phyloP scores from a whole-genome alignment of 163 green algal genomes.

The Scenedesmus sp. region DNA sequence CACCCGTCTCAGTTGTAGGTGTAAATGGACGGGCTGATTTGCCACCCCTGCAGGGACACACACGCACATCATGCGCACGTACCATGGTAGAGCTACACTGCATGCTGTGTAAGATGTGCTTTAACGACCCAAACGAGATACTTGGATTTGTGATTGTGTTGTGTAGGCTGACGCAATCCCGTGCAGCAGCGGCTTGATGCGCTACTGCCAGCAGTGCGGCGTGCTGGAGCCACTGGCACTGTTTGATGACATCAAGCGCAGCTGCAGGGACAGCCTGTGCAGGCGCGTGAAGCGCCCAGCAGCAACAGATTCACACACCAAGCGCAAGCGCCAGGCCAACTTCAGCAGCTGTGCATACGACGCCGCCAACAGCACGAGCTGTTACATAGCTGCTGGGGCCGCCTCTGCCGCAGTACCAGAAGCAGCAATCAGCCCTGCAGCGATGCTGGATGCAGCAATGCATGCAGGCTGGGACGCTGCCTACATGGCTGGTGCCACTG shows the following conservation, averaged over 20 bases:
- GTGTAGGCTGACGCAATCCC: not conserved
- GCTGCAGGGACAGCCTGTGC: not conserved
- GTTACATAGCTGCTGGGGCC: not conserved
- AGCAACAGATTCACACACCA: not conserved
- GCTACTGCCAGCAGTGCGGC: slow-evolving; percentile 2
- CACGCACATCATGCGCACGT: not conserved
- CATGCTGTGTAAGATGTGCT: not conserved
- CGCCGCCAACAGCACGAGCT: not conserved
- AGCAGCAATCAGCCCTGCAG: too few species aligned
- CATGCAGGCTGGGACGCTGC: not conserved
- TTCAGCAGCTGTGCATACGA: not conserved
- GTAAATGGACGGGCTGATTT: too few species aligned
- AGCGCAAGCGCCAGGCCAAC: not conserved
- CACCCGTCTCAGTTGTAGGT: too few species aligned
- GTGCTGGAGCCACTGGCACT: not conserved
- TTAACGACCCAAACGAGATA: not conserved
- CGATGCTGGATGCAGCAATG: not conserved
- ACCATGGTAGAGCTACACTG: not conserved
- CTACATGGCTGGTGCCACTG: too few species aligned
- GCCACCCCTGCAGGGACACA: too few species aligned
- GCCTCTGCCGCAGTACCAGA: not conserved
- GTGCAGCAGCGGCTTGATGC: not conserved
- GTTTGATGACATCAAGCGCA: not conserved
- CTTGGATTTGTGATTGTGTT: not conserved
- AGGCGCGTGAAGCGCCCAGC: not conserved